Base-by-base conservation (phyloP, 2,329 filamentous ascomycete genomes). In the Rhynchosporium graminicola region DNA sequence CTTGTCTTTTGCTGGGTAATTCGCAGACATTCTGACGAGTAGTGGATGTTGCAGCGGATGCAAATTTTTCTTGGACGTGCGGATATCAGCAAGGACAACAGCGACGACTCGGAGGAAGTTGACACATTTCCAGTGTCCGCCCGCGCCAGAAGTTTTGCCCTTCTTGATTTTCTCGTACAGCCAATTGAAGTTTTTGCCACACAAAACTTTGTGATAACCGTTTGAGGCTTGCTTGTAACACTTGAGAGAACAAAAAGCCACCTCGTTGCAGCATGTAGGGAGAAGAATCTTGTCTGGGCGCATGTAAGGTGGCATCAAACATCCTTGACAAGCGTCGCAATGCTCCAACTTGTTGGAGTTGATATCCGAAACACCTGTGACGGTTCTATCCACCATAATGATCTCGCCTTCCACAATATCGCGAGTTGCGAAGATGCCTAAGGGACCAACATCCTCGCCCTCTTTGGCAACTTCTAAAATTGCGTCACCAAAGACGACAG, bases 291-390 rank as follows among this genome's bases (percentile, higher is more conserved):
- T 46, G 0, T 26, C 3, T 1, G 63, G 60, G 1, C 36, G 40
- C 1, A 63, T 15, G n/a, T 66, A 72, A 1, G 68, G 67, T 0
- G 52, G 40, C 1, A 52, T 13, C 0, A 73, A 57, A 2, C 57
- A 54, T 1, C 65, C 66, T 42, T 71, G 64, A 43, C 72, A 74
- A 2, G 69, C 66, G 43, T 74, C 71, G 36, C 72, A 74, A 40
- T 67, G 60, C 1, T 62, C 15, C 2, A 65, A 45, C 4, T 59
- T 60, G 13, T 51, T 67, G 0, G 68, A 55, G 0, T 63, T 42
- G 1, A 69, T 47, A 42, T 68, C 51, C 0, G 68, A 68, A 6
- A 69, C 51, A 0, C 63, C 62, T 0, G 61, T 60, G 10, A 70
- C 15, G 15, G 64, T 62, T 45, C 52, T 56, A 38, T 74, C 72